Evolutionary conservation across 2,329 filamentous ascomycete genomes (phyloP), one percentile per base, ranked within the genome.

Genomic region (Epichloe sp.): DNA sequence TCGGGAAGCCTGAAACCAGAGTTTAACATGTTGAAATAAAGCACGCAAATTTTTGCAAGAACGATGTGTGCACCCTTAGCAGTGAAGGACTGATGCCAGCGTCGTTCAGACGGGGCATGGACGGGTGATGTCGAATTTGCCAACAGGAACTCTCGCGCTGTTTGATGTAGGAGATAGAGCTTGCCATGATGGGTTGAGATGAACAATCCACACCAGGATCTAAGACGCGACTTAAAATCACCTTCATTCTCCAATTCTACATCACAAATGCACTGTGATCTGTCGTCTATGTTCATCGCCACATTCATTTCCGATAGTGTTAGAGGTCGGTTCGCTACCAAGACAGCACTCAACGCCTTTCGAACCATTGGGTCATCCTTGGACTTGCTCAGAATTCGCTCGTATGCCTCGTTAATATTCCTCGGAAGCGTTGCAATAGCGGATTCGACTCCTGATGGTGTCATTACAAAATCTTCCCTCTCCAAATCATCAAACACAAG

Each of bases 161-260:
- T 65, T 56, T 66, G 61, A 51, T 66, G 61, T 12, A 66, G 51
- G 36, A 66, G 59, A 44, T 64, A 62, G 44, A 66, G 45, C 10
- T 49, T 62, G 19, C 50, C 56, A 11, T 61, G 46, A 35, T 65
- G 12, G 14, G 64, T 52, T 5, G 57, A 60, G 31, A 65, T 45
- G 42, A 66, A 65, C 2, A 65, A 52, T 26, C 23, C 23, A 7
- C 23, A 26, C 23, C 23, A 26, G 23, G 23, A 26, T 26, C 23
- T 26, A 26, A 26, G 23, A 26, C 23, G 23, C 23, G 23, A 26
- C 23, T 26, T 26, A 0, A 26, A 26, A 26, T 26, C 6, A 26
- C 23, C 23, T 26, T 26, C 23, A 26, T 26, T 26, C 23, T 26
- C 23, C 23, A 26, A 26, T 26, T 26, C 23, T 26, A 26, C 2